Base-by-base conservation (phyloP, 495 filamentous ascomycete genomes). In the Cryomyces antarcticus region DNA sequence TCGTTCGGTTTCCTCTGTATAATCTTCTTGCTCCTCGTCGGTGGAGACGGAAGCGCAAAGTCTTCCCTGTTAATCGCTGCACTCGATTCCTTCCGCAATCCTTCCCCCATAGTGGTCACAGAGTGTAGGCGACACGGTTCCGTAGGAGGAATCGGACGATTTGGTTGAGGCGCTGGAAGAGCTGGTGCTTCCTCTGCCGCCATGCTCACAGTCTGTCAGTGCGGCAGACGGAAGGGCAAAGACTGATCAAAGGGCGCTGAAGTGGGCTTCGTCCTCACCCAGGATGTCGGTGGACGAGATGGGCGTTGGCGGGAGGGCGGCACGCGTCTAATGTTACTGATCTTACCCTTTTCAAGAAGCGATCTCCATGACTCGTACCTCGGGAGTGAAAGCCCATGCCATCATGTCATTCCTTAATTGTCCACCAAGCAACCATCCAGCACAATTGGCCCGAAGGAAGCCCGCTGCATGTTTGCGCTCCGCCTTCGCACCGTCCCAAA, bases 11-110 rank as follows among this genome's bases (percentile, higher is more conserved):
- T 92, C 89, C 96, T 94, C 61, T 96, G 89, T 40, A 96, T 96
- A 54, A 97, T 96, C 64, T 86, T 95, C 49, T 89, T 75, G 29
- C 84, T 81, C 40, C 89, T 68, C 10, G 87, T 92, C 0, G 89
- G 89, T 11, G 89, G 89, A 4, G 92, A 88, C 17, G 89, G 89
- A 4, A 97, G 70, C 12, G 79, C 72, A 52, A 93, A 87, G 28
- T 65, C 52, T 44, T 75, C 70, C 47, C 72, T 7, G 33, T 42
- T 11, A 12, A 28, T 24, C 42, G 64, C 57, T 4, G 68, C 53
- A 3, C 71, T 68, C 2, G 71, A 61, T 38, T 77, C 68, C 30
- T 72, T 66, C 13, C 75, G 67, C 5, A 5, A 39, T 38, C 11
- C 30, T 28, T 10, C 43, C 28, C 36, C 28, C 54, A 67, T 66